phyloP scores from a whole-genome alignment of 768 basidiomycete genomes.

The Galerina sulciceps region DNA sequence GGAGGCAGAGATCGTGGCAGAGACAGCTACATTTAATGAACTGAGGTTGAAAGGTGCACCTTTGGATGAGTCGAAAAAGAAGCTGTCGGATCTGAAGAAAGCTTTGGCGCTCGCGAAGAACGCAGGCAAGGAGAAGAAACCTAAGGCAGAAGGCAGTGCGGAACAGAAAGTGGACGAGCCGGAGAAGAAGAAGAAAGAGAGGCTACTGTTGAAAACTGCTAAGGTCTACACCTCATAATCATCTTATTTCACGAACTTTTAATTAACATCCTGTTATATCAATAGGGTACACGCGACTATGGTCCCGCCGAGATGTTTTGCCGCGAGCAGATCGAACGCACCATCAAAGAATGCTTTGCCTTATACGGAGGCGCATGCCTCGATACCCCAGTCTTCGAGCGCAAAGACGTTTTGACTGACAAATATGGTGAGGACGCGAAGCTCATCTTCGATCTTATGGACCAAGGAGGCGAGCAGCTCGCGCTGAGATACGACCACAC shows the following conservation, averaged over 20 bases:
- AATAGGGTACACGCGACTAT: conserved; percentile 92
- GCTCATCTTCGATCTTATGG: conserved; percentile 95
- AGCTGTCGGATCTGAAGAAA: conserved; percentile 71
- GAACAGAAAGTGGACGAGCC: conserved; percentile 37
- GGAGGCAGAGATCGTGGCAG: conserved; percentile 56
- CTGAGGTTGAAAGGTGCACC: conserved; percentile 59
- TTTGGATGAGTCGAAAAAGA: conserved; percentile 70
- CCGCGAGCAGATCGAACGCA: conserved; percentile 86
- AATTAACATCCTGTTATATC: not conserved
- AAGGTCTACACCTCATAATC: conserved; percentile 60
- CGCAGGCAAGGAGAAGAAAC: conserved; percentile 44
- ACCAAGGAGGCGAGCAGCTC: conserved; percentile 97
- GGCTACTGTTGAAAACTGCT: conserved; percentile 87
- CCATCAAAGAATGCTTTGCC: conserved; percentile 86
- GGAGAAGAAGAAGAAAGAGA: conserved; percentile 65
- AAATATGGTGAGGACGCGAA: conserved; percentile 99
- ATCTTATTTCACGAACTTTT: conserved; percentile 11
- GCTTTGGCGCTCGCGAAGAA: conserved; percentile 47
- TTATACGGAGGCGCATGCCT: conserved; percentile 89
- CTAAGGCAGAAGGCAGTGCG: conserved; percentile 25
- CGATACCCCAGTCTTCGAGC: conserved; percentile 98
- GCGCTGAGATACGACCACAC: conserved; percentile 96
- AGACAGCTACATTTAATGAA: conserved; percentile 62
- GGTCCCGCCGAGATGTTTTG: conserved; percentile 92
- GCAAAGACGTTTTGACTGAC: conserved; percentile 93